Conservation (phyloP, 495 filamentous ascomycete genomes). For the Tuber melanosporum region DNA sequence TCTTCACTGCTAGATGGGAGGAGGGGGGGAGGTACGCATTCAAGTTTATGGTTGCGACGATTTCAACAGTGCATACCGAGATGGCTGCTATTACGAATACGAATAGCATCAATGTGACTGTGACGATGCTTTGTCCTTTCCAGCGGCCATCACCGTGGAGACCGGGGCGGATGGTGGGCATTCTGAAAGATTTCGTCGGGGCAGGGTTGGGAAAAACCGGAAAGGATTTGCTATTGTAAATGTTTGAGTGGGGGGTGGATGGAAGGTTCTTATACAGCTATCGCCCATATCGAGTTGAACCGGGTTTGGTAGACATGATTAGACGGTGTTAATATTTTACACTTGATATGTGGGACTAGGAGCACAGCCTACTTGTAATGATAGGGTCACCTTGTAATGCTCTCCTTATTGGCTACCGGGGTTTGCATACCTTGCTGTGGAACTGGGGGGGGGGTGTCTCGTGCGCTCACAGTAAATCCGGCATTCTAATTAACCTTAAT, state of each 20-base stretch:
- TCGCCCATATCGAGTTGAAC: not conserved
- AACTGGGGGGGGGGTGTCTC: not conserved
- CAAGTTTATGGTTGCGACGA: not conserved
- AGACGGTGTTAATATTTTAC: constrained; percentile 1
- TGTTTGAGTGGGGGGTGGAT: not conserved
- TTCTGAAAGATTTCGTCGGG: not conserved
- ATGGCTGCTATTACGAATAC: not conserved
- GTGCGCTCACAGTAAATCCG: not conserved
- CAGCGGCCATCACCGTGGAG: not conserved
- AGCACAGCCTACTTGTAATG: not conserved
- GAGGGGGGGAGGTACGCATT: not conserved
- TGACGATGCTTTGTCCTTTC: not conserved
- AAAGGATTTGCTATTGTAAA: not conserved
- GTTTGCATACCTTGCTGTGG: not conserved
- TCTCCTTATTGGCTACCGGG: not conserved
- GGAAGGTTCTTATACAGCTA: not conserved
- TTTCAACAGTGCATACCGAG: not conserved
- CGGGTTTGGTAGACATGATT: not conserved
- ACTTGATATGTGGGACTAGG: not conserved
- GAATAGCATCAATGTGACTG: not conserved
- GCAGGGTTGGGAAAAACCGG: not conserved
- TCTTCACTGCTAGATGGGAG: not conserved
- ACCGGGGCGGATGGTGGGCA: not conserved
- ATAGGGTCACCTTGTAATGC: not conserved
- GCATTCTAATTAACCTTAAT: not conserved